Conservation (phyloP, 2,329 filamentous ascomycete genomes). For the Fusarium nisikadoi region DNA sequence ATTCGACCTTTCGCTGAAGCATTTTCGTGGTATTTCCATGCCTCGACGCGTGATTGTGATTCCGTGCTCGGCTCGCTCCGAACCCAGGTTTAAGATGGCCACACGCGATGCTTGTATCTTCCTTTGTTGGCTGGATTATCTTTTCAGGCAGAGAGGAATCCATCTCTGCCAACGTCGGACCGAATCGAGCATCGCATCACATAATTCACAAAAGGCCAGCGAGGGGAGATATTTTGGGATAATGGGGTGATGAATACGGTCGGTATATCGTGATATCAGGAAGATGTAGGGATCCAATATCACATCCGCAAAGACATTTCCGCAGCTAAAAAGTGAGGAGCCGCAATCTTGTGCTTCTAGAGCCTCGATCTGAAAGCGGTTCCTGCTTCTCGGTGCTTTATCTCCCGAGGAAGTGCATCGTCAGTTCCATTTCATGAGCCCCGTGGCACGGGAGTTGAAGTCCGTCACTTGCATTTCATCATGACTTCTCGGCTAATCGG, state of each 20-base stretch:
- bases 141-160: constrained; percentile 1
- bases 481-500: background rate
- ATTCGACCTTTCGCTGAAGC: background rate
- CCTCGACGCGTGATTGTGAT: background rate
- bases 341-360: background rate
- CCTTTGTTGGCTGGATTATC: background rate
- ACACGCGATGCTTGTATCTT: background rate
- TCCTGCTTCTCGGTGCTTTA: constrained; percentile 2
- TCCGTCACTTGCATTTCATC: background rate
- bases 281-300: background rate
- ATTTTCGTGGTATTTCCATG: constrained; percentile 4
- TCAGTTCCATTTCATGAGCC: background rate
- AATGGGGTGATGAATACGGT: background rate
- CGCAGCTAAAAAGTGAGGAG: background rate
- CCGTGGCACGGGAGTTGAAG: constrained; percentile 10
- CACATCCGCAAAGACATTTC: background rate
- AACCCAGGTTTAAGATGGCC: background rate
- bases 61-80: background rate
- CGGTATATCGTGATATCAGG: constrained; percentile 1
- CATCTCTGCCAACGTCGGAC: constrained; percentile 12
- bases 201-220: background rate
- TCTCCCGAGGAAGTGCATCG: constrained; percentile 14
- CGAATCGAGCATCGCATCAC: background rate
- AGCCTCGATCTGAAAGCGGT: background rate
- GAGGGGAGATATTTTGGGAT: background rate